Evolutionary conservation across 1,139 yeast species (phyloP), one percentile per base, ranked within the genome.

Genomic region (Blastobotrys buckinghamii): DNA sequence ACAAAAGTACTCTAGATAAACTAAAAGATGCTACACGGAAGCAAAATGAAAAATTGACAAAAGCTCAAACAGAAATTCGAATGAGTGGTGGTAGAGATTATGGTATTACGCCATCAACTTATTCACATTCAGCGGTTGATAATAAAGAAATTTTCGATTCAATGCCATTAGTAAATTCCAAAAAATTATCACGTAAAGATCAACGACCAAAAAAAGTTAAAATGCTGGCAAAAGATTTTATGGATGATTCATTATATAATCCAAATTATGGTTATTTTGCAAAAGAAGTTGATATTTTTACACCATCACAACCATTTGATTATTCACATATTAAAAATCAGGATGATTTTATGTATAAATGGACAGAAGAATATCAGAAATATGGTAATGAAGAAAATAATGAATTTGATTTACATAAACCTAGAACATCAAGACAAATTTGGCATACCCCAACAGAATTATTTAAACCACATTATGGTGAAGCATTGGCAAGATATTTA

Each of bases 371-470:
- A n/a, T 86, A 84, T 63, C 65, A 72, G 7, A 73, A 74, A 57
- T 82, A 82, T 60, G 47, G 48, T 45, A 32, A 51, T 29, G 44
- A 39, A 40, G 53, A 43, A 12, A 70, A 69, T 49, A 70, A 75
- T 16, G n/a, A n/a, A n/a, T 36, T 33, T 19, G 46, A 41, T 33
- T 41, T 27, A 29, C 45, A 37, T 42, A 38, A 34, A 16, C 51
- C 51, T 15, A 37, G 48, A 17, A 43, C 41, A 39, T 60, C 70
- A 6, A 66, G 82, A 20, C 96, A 87, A 64, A 68, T 86, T 42
- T 87, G 96, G 96, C 95, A 87, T 61, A 87, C 95, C 0, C 96
- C 96, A 0, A 84, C 94, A 0, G 96, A 87, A 63, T 70, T 88
- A 44, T 87, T 87, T 66, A 64, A 67, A 56, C 96, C 96, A 0